Evolutionary conservation across 2,329 filamentous ascomycete genomes (phyloP).

Genomic region (Hypomyces perniciosus): DNA sequence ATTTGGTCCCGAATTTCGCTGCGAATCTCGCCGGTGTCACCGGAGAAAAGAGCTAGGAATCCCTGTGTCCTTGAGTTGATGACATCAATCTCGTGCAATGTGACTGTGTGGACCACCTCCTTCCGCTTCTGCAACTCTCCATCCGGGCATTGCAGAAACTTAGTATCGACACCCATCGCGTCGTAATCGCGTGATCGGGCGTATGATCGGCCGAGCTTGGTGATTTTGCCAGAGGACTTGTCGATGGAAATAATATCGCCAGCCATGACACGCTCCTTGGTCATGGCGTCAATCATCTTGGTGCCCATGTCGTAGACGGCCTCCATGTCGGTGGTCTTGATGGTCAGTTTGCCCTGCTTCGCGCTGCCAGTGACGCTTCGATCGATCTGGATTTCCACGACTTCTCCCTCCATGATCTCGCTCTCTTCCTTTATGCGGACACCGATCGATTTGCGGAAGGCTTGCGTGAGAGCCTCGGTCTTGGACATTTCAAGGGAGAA

Average conservation of each 20-base stretch:
- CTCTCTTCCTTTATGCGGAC: conserved; percentile 98
- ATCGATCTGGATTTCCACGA: conserved; percentile 98
- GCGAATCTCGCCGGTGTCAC: conserved; percentile 95
- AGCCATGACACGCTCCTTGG: conserved; percentile 97
- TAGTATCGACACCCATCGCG: conserved; percentile 97
- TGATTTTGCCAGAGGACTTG: conserved; percentile 97
- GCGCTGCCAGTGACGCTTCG: conserved; percentile 92
- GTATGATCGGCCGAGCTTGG: conserved; percentile 91
- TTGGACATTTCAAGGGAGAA: conserved; percentile 99
- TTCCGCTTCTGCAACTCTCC: conserved; percentile 96
- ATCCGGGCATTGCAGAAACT: conserved; percentile 95
- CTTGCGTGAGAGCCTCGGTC: conserved; percentile 94
- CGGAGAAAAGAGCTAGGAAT: conserved; percentile 93
- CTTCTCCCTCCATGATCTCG: conserved; percentile 98
- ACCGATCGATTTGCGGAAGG: conserved; percentile 97
- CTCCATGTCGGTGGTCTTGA: conserved; percentile 99
- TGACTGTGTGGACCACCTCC: conserved; percentile 95
- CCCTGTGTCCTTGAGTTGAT: conserved; percentile 99
- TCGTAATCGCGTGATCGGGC: conserved; percentile 96
- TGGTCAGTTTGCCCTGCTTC: conserved; percentile 97
- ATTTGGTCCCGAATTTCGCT: conserved; percentile 98
- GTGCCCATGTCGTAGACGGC: conserved; percentile 99
- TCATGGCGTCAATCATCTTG: conserved; percentile 99
- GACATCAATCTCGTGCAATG: conserved; percentile 95
- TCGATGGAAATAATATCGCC: conserved; percentile 98